Evolutionary conservation across 2,329 filamentous ascomycete species (phyloP), one percentile per base, ranked within the genome.

Genomic region (Cryphonectria nitschkei): DNA sequence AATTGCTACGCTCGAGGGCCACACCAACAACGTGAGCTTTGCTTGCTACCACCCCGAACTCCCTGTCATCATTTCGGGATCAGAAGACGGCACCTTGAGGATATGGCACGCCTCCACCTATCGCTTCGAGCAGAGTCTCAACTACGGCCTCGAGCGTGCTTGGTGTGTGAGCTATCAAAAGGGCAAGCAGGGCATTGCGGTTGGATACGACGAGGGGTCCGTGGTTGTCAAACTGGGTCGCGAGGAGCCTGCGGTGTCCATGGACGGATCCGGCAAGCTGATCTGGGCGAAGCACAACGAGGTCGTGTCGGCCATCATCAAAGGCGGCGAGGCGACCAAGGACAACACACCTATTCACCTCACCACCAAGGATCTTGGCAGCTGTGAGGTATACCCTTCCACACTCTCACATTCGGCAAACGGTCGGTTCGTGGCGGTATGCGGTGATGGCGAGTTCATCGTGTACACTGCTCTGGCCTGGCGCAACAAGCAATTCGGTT

Each of bases 71-170:
- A 95, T 99, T 70, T 98, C 96, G 34, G 96, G 96, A 76, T 98
- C 95, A 37, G 96, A 99, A 82, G 96, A 99, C 81, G 95, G 95
- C 74, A 97, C 95, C 0, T 91, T 99, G 79, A 97, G 97, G 82
- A 95, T 99, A 81, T 99, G 96, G 96, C 95, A 99, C 80, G 95
- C 95, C 74, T 98, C 97, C 79, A 99, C 96, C 68, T 98, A 98
- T 82, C 89, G 96, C 75, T 88, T 98, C 72, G 96, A 98, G 82
- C 96, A 98, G 80, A 97, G 95, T 0, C 85, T 99, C 73, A 98
- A 94, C 84, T 99, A 99, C 81, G 96, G 95, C 41, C 84, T 99
- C 65, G 96, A 99, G 82, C 89, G 96, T 78, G 96, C 95, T 69
- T 99, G 96, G 96, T 98, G 96, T 88, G 94, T 98, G 62, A 92